Percentiles rank a stretch among this genome's conserved stretches.
These are phyloP conservation scores for Stevia rebaudiana DNA, from an alignment of 140 eudicot genomes.

Conservation along the genomic window DNA sequence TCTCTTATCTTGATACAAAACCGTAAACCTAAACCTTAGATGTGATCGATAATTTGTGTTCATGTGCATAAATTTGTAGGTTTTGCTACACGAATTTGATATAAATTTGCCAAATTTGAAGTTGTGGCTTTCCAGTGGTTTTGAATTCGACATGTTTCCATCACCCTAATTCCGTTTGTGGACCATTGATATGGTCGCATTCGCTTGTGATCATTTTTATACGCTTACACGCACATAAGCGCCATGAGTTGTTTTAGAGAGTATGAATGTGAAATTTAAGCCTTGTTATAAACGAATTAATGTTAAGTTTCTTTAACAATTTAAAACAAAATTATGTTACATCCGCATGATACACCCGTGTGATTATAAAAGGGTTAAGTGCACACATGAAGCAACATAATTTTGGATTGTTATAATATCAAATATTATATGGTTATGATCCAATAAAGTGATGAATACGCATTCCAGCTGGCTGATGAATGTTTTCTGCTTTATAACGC, in stretches of 20 bases:
- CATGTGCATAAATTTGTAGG: constrained; percentile 27
- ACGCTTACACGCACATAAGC: neutral
- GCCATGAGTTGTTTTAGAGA: constrained; percentile 1
- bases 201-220: constrained; percentile 8
- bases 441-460: no score
- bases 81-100: constrained; percentile 32
- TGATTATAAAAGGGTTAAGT: no score
- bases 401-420: no score
- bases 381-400: no score
- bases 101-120: constrained; percentile 51
- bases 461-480: no score
- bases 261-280: no score
- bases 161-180: neutral
- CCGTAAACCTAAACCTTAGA: neutral
- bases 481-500: no score
- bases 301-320: no score
- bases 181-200: neutral
- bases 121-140: constrained; percentile 63
- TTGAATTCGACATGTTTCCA: constrained; percentile 39
- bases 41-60: neutral
- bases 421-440: no score
- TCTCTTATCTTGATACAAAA: neutral
- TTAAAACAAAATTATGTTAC: no score
- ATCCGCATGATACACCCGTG: no score
- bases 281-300: no score